Percentiles rank a stretch among this genome's conserved stretches.
Conservation (phyloP, 768 basidiomycete species). For the Phylloporus sp. region DNA sequence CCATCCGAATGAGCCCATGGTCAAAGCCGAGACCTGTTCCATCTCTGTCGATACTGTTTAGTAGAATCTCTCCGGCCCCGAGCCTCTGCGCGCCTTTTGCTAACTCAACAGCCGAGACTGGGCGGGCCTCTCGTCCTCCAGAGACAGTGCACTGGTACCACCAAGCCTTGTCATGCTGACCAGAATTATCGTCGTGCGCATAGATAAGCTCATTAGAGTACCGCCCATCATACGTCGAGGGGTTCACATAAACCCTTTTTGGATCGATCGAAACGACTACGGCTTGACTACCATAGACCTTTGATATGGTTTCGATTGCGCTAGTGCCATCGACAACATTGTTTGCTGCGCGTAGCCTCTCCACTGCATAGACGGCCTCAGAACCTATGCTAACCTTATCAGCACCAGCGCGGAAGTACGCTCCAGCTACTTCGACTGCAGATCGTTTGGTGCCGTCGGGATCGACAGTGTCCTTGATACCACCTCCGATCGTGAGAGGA, state of each 20-base stretch:
- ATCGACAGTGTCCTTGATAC: constrained; percentile 93
- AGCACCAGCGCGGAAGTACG: constrained; percentile 95
- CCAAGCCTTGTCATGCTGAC: constrained; percentile 76
- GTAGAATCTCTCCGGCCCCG: constrained; percentile 91
- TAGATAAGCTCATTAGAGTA: constrained; percentile 59
- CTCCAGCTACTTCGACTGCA: constrained; percentile 91
- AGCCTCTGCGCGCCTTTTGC: constrained; percentile 84
- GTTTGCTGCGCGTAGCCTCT: constrained; percentile 57
- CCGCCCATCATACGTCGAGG: constrained; percentile 60
- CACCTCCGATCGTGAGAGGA: constrained; percentile 97
- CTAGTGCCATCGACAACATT: constrained; percentile 65
- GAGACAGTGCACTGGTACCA: constrained; percentile 99
- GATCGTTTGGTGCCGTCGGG: constrained; percentile 86
- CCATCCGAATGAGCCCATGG: constrained; percentile 70
- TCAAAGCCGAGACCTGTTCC: constrained; percentile 94
- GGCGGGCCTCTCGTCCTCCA: constrained; percentile 81
- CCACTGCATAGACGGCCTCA: constrained; percentile 93
- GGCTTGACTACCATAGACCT: constrained; percentile 89
- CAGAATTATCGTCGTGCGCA: constrained; percentile 40
- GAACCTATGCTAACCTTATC: constrained; percentile 98
- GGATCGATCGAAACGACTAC: constrained; percentile 98
- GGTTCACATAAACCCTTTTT: constrained; percentile 75
- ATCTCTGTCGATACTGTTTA: constrained; percentile 97
- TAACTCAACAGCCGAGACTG: constrained; percentile 87
- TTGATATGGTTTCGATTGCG: constrained; percentile 90